Percentiles rank a stretch among this genome's conserved stretches.
Conservation (phyloP, 1,284 basidiomycete genomes). For the Irpex lacteus region DNA sequence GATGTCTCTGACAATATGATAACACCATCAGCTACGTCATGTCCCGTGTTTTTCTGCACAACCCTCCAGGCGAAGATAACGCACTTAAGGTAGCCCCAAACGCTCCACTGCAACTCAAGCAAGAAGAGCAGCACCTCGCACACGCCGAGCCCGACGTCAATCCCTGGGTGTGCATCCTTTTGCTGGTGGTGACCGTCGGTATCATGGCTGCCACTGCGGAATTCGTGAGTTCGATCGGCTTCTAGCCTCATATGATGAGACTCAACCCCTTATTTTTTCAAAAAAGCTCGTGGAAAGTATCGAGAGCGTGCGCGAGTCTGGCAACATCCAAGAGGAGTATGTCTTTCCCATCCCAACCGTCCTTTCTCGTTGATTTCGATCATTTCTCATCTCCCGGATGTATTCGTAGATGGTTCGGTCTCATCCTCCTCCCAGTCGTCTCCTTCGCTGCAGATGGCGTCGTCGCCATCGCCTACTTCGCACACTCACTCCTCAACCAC, state of each 20-base stretch:
- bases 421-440: conserved; percentile 64
- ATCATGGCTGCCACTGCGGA: conserved; percentile 67
- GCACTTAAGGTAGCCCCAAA: conserved; percentile 38
- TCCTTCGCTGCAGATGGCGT: conserved; percentile 69
- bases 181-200: conserved; percentile 50
- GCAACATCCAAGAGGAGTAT: conserved; percentile 47
- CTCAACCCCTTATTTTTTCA: neutral
- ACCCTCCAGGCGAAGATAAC: conserved; percentile 61
- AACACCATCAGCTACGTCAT: conserved; percentile 46
- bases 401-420: conserved; percentile 57
- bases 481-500: conserved; percentile 25
- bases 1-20: neutral
- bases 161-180: conserved; percentile 53
- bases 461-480: conserved; percentile 52
- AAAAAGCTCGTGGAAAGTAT: conserved; percentile 60
- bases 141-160: conserved; percentile 52
- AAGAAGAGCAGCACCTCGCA: conserved; percentile 40
- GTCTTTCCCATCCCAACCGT: conserved; percentile 16
- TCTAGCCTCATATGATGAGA: neutral
- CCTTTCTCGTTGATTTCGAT: neutral
- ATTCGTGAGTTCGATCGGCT: conserved; percentile 43
- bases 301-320: conserved; percentile 44
- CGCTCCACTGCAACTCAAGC: conserved; percentile 42
- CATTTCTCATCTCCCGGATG: neutral
- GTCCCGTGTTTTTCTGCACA: conserved; percentile 64